Base-by-base conservation (phyloP, 306 rosid species). In the Carpinus viminea region DNA sequence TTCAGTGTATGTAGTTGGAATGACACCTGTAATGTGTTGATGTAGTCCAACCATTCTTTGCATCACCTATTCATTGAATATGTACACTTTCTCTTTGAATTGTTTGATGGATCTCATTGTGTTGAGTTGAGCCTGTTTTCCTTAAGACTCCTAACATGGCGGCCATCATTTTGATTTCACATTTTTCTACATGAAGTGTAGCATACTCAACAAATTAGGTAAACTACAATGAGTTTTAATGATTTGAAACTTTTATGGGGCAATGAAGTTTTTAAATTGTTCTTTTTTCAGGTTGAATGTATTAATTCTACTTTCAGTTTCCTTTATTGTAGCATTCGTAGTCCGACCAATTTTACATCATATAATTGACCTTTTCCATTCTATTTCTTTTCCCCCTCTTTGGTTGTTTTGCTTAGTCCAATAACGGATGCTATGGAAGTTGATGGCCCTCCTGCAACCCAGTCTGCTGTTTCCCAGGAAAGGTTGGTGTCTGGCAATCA, bases 341-440 rank as follows among this genome's bases (percentile, higher is more conserved):
- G 68, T 74, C 12, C 15, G 38, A 10, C 17, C 3, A 38, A 70
- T 50, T 69, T 74, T 51, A 20, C 46, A 12, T 31, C 16, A 62
- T 83, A 79, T 53, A 74, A 80, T 77, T 77, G 75, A 80, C 78
- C 21, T 61, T 74, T 50, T 66, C 50, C 71, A 48, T 17, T 61
- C n/a, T 8, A 3, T 8, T 45, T 1, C 28, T 41, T 46, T 12
- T 4, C 41, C 24, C 24, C 34, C 28, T 74, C 15, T 66, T 74
- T 59, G 43, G 8, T 38, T 45, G 11, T 73, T 41, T 20, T 73
- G 45, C 21, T 24, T 57, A 95, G 98, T 54, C 78, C 92, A 57
- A 78, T 87, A 46, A 59, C 83, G 9, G 97, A 91, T 73, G 74
- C 91, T 77, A 90, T 91, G 92, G 99, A 93, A 45, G 83, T 91